A percentile compares a stretch with the other conserved stretches of the same genome.
Evolutionary conservation across 169 alveolate genomes (phyloP).

Genomic region (Theileria orientalis): DNA sequence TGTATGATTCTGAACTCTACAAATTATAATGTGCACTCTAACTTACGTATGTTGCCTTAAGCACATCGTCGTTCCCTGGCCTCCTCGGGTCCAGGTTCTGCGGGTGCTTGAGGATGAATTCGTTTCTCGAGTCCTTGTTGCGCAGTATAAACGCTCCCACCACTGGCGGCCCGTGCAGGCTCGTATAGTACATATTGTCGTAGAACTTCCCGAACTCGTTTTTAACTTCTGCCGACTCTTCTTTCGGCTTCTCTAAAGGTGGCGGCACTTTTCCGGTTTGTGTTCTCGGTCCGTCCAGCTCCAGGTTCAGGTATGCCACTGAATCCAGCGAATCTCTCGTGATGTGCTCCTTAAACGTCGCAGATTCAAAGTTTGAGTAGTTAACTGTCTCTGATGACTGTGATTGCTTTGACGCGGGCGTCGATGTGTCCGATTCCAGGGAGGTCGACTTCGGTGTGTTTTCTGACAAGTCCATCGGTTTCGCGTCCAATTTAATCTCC

Average conservation of each 20-base stretch:
- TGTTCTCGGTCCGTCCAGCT: background rate
- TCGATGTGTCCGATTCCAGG: background rate
- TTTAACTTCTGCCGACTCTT: too few relatives aligned
- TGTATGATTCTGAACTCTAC: background rate
- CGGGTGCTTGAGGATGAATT: background rate
- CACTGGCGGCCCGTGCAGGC: conserved; percentile 13
- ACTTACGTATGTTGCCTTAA: background rate
- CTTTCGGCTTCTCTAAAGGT: background rate
- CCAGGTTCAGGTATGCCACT: background rate
- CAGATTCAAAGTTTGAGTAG: background rate
- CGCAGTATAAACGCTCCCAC: conserved; percentile 11
- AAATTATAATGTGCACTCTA: background rate
- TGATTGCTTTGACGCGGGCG: background rate
- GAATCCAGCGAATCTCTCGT: background rate
- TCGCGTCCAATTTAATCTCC: background rate
- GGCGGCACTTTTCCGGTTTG: background rate
- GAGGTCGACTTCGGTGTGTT: background rate
- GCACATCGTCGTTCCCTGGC: background rate
- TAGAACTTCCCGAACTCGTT: background rate
- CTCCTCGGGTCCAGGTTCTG: background rate
- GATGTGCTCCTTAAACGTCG: background rate
- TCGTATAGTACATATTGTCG: background rate
- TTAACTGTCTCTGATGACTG: background rate
- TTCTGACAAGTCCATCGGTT: background rate
- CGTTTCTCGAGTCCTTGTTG: background rate